Evolutionary conservation across 2,329 filamentous ascomycete genomes (phyloP), one percentile per base, ranked within the genome.

Genomic region (Phyllosticta paracitricarpa): DNA sequence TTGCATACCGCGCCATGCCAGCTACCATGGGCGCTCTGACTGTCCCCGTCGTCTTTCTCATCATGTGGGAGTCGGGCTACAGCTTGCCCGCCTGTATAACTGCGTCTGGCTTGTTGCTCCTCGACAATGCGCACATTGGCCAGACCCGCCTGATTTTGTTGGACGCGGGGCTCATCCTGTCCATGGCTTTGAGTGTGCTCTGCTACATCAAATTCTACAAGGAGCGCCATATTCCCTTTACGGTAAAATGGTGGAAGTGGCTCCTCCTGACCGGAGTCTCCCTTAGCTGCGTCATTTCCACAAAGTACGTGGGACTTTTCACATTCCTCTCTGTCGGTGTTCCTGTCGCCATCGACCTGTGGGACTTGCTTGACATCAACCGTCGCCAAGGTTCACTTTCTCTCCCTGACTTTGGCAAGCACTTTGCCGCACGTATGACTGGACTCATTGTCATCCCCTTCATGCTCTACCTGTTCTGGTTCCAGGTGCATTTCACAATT

Each of bases 21-120:
- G 94, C 94, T 63, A 84, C 94, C 57, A 85, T 97, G 68, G 94
- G 94, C 66, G 88, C 94, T 61, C 79, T 99, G 67, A 99, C 94
- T 10, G 91, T 99, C 58, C 89, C 92, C n/a, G 89, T 93, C 56
- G 87, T 90, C 61, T 99, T 96, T 76, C 78, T 96, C 73, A 99
- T 96, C 76, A 99, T 99, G 94, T 99, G 94, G 94, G 94, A 99
- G 77, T 97, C 94, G 57, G 94, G 92, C 65, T 99, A 99, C 78
- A 96, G 91, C 66, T 81, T 99, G 52, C 94, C 94, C 10, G 94
- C 94, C 62, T 96, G 90, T 73, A 80, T 97, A 61, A 81, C 97
- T 62, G 91, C 94, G 6, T 85, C 94, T 51, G 86, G 89, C 28
- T 80, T 99, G 40, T 82, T 99, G 65, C 87, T 99, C 53, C 89